Base-by-base conservation (phyloP, 2,329 filamentous ascomycete species). In the Colletotrichum acutatum region DNA sequence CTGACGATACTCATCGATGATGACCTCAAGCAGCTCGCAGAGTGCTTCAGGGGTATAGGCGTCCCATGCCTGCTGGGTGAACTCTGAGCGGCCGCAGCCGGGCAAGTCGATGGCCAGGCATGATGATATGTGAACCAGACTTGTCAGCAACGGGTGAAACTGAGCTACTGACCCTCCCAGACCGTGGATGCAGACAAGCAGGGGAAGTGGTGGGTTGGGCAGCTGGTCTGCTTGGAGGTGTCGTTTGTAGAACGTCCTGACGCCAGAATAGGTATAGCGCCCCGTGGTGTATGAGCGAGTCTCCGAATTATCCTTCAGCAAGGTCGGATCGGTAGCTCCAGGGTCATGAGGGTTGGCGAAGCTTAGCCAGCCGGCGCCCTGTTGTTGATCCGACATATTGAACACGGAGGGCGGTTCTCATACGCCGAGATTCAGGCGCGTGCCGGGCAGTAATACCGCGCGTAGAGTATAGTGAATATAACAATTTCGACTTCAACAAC, bases 81-180 rank as follows among this genome's bases (percentile, higher is more conserved):
- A 97, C 9, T 88, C 85, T 2, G 96, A 98, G 26, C 92, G 86
- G 34, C 97, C 97, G 78, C 95, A 97, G 52, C 97, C 97, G 1
- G 97, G 96, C 4, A 98, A 87, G 80, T 99, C 97, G 75, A 98
- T 91, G 4, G 95, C 94, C 52, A 97, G 87, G 80, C 95, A 97
- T 60, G 95, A 92, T 14, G 94, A 95, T 61, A 95, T 86, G 79
- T 97, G 95, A 63, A 93, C 90, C 60, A 99, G 87, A 81, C 94
- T 97, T 24, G 91, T 93, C 19, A 98, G 84, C 5, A 98, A 84
- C 34, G 93, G 90, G 68, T 94, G 89, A 79, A 98, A 98, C 79
- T 98, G 97, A 12, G 95, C 93, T 28, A 95, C 89, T 0, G 94
- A 97, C 61, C 97, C 97, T n/a, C 96, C 97, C 11, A 98, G 88